Evolutionary conservation across 805 yeast species (phyloP).

Genomic region (Starmera caribaea): DNA sequence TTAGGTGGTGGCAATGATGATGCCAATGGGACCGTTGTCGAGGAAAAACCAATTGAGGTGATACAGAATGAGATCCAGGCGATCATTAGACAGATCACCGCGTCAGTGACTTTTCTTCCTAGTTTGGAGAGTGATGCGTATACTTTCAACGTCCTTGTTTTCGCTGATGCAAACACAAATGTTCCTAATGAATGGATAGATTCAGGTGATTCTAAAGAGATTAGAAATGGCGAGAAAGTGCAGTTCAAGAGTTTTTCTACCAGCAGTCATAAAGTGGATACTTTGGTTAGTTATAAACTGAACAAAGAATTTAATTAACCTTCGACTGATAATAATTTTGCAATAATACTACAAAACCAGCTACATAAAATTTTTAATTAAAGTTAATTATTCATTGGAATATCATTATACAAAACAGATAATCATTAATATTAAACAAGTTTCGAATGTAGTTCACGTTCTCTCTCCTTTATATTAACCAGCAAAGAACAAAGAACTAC

Average conservation of each 20-base stretch:
- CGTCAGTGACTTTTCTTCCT: slow-evolving; percentile 81
- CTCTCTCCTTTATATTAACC: too few relatives aligned
- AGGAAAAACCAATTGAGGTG: slow-evolving; percentile 25
- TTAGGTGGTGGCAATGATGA: slow-evolving; percentile 13
- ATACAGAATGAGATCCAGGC: slow-evolving; percentile 75
- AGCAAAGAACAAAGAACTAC: too few relatives aligned
- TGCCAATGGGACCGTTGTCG: slow-evolving; percentile 2
- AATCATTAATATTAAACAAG: too few relatives aligned
- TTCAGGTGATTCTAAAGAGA: slow-evolving; percentile 44
- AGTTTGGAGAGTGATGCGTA: slow-evolving; percentile 50
- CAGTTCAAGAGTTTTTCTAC: slow-evolving; percentile 63
- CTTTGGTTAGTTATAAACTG: slow-evolving; percentile 44
- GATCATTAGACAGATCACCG: slow-evolving; percentile 79
- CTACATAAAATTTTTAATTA: too few relatives aligned
- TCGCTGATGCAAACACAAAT: slow-evolving; percentile 57
- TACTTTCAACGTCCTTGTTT: slow-evolving; percentile 79
- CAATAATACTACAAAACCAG: too few relatives aligned
- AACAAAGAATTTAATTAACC: not conserved
- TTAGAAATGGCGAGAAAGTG: slow-evolving; percentile 56
- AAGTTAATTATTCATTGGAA: too few relatives aligned
- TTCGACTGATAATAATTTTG: too few relatives aligned
- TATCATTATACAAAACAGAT: too few relatives aligned
- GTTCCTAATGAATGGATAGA: slow-evolving; percentile 85
- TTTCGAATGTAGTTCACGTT: too few relatives aligned
- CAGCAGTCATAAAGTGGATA: slow-evolving; percentile 57